Evolutionary conservation across 139 green algal species (phyloP).

Genomic region (Klebsormidium nitens): DNA sequence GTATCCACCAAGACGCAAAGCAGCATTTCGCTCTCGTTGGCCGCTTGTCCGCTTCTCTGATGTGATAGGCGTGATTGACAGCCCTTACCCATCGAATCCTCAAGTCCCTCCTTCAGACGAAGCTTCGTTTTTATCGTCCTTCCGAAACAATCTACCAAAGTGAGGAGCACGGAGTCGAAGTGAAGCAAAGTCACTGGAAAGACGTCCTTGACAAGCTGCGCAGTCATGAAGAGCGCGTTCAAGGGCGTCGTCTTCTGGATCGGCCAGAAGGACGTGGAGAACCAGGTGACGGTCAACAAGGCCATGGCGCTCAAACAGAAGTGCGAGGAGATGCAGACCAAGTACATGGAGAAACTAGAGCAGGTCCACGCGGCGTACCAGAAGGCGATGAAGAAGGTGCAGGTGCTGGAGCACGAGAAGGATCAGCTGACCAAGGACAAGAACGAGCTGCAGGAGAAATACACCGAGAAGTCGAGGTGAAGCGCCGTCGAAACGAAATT

Average conservation of each 20-base stretch:
- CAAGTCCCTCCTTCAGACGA: neutral
- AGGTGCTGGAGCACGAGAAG: constrained; percentile 28
- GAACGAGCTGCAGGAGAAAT: constrained; percentile 38
- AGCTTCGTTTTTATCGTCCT: neutral
- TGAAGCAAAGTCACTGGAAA: neutral
- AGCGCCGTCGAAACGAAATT: too few species aligned
- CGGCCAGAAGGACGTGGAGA: constrained; percentile 37
- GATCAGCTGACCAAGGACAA: constrained; percentile 32
- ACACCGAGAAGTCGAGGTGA: constrained; percentile 35
- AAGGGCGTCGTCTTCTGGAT: constrained; percentile 41
- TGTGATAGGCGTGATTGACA: neutral
- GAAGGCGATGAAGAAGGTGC: constrained; percentile 36
- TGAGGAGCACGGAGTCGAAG: neutral
- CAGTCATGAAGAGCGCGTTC: constrained; percentile 42
- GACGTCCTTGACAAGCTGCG: neutral
- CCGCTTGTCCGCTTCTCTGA: neutral
- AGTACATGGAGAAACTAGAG: constrained; percentile 40
- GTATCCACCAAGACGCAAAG: constrained; percentile 17
- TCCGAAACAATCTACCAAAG: too few species aligned
- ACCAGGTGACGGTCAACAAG: constrained; percentile 21
- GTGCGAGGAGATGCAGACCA: constrained; percentile 35
- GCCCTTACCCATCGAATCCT: neutral
- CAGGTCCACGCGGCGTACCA: constrained; percentile 37
- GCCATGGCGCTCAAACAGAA: constrained; percentile 26
- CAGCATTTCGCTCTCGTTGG: neutral